These are phyloP conservation scores for Aegilops umbellulata DNA, from an alignment of 176 grass and related monocot species.

Conservation along the genomic window DNA sequence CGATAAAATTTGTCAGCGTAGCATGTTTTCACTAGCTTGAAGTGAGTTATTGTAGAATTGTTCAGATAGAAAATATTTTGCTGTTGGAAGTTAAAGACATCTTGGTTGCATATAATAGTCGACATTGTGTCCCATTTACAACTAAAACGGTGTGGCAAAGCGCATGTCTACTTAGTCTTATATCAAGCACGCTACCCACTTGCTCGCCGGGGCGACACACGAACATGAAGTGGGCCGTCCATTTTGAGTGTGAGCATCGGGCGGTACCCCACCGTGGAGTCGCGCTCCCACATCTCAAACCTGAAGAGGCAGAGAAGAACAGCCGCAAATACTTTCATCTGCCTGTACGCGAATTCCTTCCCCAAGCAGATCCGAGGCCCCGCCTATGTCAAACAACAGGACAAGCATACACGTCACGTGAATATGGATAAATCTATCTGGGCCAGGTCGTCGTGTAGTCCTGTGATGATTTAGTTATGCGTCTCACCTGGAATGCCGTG, in stretches of 20 bases:
- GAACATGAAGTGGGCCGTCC: slow-evolving; percentile 47
- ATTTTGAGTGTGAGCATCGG: slow-evolving; percentile 60
- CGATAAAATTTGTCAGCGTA: too few relatives aligned
- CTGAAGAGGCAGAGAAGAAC: slow-evolving; percentile 54
- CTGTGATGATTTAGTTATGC: neutral
- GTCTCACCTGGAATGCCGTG: slow-evolving; percentile 70
- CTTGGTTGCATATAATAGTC: too few relatives aligned
- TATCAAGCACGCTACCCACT: too few relatives aligned
- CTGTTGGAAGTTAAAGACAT: too few relatives aligned
- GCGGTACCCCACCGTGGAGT: slow-evolving; percentile 25
- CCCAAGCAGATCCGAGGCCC: slow-evolving; percentile 82
- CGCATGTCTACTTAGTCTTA: neutral
- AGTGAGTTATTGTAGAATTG: too few relatives aligned
- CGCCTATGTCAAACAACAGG: slow-evolving; percentile 29
- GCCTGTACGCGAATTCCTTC: slow-evolving; percentile 85
- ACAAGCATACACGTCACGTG: slow-evolving; percentile 1
- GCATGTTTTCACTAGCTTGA: too few relatives aligned
- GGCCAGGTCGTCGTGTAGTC: neutral
- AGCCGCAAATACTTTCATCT: slow-evolving; percentile 76
- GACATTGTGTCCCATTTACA: too few relatives aligned
- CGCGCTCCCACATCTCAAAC: slow-evolving; percentile 56
- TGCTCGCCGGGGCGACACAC: slow-evolving; percentile 32
- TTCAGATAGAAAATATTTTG: too few relatives aligned
- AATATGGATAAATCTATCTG: neutral
- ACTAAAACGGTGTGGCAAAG: too few relatives aligned